Evolutionary conservation across 148 eudicot species (phyloP), one percentile per base, ranked within the genome.

Genomic region (Cornus suecica): DNA sequence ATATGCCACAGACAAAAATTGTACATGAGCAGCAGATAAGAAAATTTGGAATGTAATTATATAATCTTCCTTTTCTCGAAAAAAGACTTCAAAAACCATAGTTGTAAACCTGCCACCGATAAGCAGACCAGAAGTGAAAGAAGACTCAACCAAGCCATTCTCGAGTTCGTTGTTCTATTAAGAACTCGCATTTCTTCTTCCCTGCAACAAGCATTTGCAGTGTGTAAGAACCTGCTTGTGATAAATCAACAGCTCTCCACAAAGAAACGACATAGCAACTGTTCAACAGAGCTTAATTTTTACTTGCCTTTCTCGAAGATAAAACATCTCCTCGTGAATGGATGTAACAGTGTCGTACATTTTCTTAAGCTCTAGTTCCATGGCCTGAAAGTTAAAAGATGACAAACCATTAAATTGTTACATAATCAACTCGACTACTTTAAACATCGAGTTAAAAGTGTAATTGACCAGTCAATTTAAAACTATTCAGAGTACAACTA

Each of bases 1-100:
- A 58, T 5, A 20, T 58, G 62, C 4, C n/a, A 58, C n/a, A 2
- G 25, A 58, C 8, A 8, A 58, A 58, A 58, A 22, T 58, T 58
- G 24, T 58, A 58, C 62, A 58, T 58, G 62, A 58, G 62, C 62
- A n/a, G 24, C 24, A 58, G 9, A n/a, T 18, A 58, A 64, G 64
- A 65, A 28, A 68, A 6, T 25, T 16, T 22, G 25, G 30, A 32
- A 65, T 58, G 62, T 65, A 69, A 28, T 85, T 80, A 95, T 58
- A 92, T 88, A 45, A 95, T 83, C 90, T 95, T 95, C 86, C 92
- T 95, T 86, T 92, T 91, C 81, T 95, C 91, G 48, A 95, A 95
- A 75, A 88, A 95, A 72, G 86, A 80, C 87, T 91, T 95, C 87
- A 95, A 78, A 77, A 88, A 91, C 94, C 94, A 92, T 68, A 92